phyloP scores from a whole-genome alignment of 441 rosid genomes.

The Omphalea diandra region DNA sequence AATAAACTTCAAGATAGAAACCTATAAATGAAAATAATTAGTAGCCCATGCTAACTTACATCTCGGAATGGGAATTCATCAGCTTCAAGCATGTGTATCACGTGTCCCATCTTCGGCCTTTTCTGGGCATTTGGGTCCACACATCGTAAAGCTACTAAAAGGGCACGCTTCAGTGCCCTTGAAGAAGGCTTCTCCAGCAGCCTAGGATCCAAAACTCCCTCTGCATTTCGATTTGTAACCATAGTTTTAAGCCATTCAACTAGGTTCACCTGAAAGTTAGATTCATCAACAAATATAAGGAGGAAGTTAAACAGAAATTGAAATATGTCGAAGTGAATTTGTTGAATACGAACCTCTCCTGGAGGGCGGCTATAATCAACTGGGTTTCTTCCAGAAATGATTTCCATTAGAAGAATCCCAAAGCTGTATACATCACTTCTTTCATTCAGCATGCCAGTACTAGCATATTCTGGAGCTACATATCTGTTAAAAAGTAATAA shows the following conservation, averaged over 20 bases:
- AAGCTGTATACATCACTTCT: slow-evolving; percentile 71
- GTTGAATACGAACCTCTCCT: slow-evolving; percentile 44
- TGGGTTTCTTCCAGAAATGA: slow-evolving; percentile 61
- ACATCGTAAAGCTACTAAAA: slow-evolving; percentile 59
- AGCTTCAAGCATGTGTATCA: slow-evolving; percentile 70
- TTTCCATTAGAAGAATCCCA: slow-evolving; percentile 67
- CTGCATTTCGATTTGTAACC: slow-evolving; percentile 57
- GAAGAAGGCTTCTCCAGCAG: slow-evolving; percentile 52
- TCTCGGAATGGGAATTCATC: slow-evolving; percentile 54
- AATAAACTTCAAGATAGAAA: background rate
- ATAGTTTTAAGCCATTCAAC: slow-evolving; percentile 71
- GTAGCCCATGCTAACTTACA: slow-evolving; percentile 25
- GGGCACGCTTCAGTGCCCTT: slow-evolving; percentile 49
- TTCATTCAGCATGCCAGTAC: slow-evolving; percentile 72
- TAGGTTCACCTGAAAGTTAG: slow-evolving; percentile 51
- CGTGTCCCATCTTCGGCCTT: slow-evolving; percentile 62
- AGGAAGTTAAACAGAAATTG: background rate
- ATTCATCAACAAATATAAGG: background rate
- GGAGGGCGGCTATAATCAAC: slow-evolving; percentile 59
- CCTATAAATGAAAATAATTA: background rate
- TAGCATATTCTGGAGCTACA: slow-evolving; percentile 73
- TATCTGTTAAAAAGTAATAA: slow-evolving; percentile 37
- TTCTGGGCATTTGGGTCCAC: slow-evolving; percentile 64
- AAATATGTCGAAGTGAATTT: background rate
- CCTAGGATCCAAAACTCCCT: slow-evolving; percentile 65